phyloP scores from a whole-genome alignment of 768 basidiomycete species.

The Trametes sanguinea region DNA sequence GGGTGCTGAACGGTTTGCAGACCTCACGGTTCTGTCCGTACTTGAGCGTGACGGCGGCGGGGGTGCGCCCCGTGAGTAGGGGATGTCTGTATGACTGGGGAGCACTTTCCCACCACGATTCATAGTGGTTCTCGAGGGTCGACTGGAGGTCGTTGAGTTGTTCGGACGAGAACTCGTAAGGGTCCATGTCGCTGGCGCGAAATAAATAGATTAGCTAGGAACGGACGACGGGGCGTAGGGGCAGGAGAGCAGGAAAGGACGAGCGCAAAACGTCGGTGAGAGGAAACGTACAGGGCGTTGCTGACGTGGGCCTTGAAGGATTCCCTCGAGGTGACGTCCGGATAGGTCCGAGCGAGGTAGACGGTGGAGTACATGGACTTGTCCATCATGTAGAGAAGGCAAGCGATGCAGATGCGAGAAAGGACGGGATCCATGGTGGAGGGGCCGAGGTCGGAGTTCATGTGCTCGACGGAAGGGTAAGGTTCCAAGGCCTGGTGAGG shows the following conservation, averaged over 20 bases:
- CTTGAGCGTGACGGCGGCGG: neutral
- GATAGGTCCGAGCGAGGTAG: too few species aligned
- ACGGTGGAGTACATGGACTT: neutral
- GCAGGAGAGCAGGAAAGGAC: too few species aligned
- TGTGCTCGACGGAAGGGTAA: too few species aligned
- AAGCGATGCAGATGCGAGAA: neutral
- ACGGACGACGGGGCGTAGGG: too few species aligned
- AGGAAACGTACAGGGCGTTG: too few species aligned
- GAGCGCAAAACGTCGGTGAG: too few species aligned
- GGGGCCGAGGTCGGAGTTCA: too few species aligned
- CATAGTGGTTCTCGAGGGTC: neutral
- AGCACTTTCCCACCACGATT: neutral
- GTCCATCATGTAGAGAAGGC: neutral
- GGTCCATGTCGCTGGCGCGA: neutral
- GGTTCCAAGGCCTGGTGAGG: too few species aligned
- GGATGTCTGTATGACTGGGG: neutral
- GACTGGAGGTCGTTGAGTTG: neutral
- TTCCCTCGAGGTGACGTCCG: too few species aligned
- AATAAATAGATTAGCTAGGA: neutral
- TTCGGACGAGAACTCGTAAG: neutral
- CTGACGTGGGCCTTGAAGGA: too few species aligned
- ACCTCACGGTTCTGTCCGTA: conserved; percentile 1
- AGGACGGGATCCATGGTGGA: too few species aligned
- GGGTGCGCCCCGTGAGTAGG: neutral
- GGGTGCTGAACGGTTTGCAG: neutral